Conservation (phyloP, 2,329 filamentous ascomycete genomes). For the Sarocladiaceae sp. region DNA sequence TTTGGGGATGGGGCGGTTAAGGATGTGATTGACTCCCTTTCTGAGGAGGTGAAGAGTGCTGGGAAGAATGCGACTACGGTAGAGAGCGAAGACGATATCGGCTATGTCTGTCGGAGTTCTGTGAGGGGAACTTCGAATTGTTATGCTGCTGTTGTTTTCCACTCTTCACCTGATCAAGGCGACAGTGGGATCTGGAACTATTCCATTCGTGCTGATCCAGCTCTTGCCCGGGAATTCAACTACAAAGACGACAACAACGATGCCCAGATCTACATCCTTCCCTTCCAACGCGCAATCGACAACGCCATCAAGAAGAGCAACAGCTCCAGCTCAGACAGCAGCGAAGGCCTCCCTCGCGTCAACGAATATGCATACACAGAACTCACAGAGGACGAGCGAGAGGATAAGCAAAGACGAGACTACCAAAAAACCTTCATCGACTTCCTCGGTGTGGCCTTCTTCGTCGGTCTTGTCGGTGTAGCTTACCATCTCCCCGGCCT, state of each 20-base stretch:
- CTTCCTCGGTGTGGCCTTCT: constrained; percentile 37
- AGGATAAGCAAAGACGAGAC: constrained; percentile 50
- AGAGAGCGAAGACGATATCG: constrained; percentile 22
- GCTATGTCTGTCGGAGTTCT: constrained; percentile 50
- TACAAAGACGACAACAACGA: constrained; percentile 56
- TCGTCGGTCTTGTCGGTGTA: constrained; percentile 3
- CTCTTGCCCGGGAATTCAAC: constrained; percentile 51
- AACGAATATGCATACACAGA: constrained; percentile 28
- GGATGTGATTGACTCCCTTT: constrained; percentile 53
- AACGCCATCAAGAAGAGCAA: constrained; percentile 43
- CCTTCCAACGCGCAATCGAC: constrained; percentile 66
- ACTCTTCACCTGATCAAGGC: constrained; percentile 63
- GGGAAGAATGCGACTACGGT: constrained; percentile 22
- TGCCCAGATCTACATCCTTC: constrained; percentile 60
- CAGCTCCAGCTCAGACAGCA: constrained; percentile 17
- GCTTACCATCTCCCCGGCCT: constrained; percentile 66
- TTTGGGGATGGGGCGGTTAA: constrained; percentile 70
- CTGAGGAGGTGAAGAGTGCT: constrained; percentile 16
- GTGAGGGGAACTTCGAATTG: constrained; percentile 65
- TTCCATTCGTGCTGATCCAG: constrained; percentile 60
- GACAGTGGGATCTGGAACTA: constrained; percentile 60
- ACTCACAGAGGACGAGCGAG: constrained; percentile 41
- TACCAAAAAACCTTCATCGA: constrained; percentile 64
- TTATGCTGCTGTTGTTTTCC: constrained; percentile 69
- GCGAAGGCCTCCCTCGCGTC: constrained; percentile 18